Evolutionary conservation across 345 rosid genomes (phyloP).

Genomic region (Aurinia saxatilis): DNA sequence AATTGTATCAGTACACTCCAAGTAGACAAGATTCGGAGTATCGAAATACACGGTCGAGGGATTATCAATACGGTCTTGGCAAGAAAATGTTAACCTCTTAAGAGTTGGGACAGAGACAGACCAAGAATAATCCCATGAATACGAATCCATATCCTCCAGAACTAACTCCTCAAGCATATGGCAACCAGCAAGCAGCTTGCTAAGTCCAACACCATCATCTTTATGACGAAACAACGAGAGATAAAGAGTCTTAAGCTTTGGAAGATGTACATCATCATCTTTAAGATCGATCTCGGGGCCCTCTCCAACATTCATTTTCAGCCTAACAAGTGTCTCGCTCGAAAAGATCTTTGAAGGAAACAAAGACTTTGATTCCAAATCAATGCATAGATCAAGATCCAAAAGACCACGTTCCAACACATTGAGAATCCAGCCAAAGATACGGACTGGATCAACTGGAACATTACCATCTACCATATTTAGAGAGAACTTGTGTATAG

Average conservation of each 20-base stretch:
- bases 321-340: not conserved
- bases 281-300: not conserved
- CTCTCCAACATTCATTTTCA: not conserved
- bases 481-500: not conserved
- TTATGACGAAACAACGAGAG: not conserved
- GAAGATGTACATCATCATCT: conserved; percentile 4
- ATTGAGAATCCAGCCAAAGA: not conserved
- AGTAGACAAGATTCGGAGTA: not conserved
- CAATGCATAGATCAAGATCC: not conserved
- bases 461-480: not conserved
- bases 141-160: not conserved
- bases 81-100: not conserved
- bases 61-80: not conserved
- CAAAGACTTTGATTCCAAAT: not conserved
- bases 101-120: conserved; percentile 3
- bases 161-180: not conserved
- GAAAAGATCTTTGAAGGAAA: not conserved
- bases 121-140: not conserved
- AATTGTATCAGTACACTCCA: not conserved
- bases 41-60: not conserved
- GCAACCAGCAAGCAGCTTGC: conserved; percentile 10
- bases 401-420: not conserved
- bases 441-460: not conserved
- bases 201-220: not conserved
- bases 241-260: not conserved